Evolutionary conservation across 306 rosid species (phyloP).

Genomic region (Cicer judaicum): DNA sequence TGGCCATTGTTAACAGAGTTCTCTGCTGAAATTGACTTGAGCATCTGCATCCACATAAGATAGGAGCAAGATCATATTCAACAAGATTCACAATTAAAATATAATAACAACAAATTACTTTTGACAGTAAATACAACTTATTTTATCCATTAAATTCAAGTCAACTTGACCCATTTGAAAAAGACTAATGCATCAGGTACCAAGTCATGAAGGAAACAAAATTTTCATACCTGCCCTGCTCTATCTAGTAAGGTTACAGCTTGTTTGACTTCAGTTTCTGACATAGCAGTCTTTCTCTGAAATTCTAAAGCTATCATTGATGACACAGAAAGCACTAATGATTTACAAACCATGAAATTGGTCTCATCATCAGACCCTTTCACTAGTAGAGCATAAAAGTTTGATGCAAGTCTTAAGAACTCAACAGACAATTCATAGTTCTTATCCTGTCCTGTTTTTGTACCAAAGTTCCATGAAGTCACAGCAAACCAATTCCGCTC

Average conservation of each 20-base stretch:
- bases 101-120: conserved; percentile 17
- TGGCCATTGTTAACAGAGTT: conserved; percentile 51
- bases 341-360: conserved; percentile 66
- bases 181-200: conserved; percentile 23
- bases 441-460: conserved; percentile 67
- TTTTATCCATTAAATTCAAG: background rate
- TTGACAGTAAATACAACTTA: conserved; percentile 4
- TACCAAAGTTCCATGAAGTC: conserved; percentile 90
- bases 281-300: conserved; percentile 61
- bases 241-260: conserved; percentile 68
- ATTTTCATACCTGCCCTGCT: conserved; percentile 81
- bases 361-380: conserved; percentile 64
- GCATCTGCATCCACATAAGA: conserved; percentile 64
- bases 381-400: conserved; percentile 54
- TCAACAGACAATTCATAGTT: conserved; percentile 72
- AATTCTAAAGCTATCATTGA: conserved; percentile 79
- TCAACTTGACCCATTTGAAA: conserved; percentile 28
- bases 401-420: conserved; percentile 75
- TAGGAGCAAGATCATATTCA: conserved; percentile 37
- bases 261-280: conserved; percentile 77
- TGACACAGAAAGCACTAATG: conserved; percentile 69
- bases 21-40: conserved; percentile 65
- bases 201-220: conserved; percentile 22
- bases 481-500: conserved; percentile 92
- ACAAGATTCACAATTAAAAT: conserved; percentile 27